Percentiles rank a stretch among this genome's conserved stretches.
These are phyloP conservation scores for Nicotiana rustica DNA, from an alignment of 305 asterid species.

Conservation along the genomic window DNA sequence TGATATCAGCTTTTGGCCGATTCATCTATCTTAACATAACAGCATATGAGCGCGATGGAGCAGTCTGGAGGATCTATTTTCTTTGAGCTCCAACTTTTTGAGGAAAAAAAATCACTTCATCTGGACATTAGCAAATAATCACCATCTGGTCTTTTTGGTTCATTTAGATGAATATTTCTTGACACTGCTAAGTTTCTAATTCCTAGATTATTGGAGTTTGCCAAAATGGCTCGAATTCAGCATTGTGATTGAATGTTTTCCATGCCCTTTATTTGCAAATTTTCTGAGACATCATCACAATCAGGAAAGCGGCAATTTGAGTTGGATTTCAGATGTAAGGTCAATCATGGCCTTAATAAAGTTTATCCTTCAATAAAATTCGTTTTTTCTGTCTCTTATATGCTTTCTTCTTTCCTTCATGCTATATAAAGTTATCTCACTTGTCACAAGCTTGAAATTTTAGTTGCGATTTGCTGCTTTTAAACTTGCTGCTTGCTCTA, in stretches of 20 bases:
- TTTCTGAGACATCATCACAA: background rate
- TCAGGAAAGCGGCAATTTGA: constrained; percentile 18
- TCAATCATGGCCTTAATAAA: background rate
- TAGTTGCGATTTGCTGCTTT: background rate
- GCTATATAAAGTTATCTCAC: background rate
- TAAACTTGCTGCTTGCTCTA: background rate
- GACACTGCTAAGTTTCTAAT: background rate
- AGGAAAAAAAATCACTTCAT: background rate
- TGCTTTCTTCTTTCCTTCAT: background rate
- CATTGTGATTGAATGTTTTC: background rate
- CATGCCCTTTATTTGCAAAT: background rate
- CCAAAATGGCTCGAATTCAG: background rate
- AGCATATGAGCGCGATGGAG: background rate
- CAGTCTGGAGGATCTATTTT: background rate
- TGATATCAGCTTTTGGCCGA: constrained; percentile 9
- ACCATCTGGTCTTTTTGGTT: background rate
- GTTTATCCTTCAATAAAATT: background rate
- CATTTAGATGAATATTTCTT: constrained; percentile 1
- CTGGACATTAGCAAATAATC: background rate
- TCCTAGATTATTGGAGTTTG: constrained; percentile 16
- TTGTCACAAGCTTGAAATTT: background rate
- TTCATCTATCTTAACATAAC: background rate
- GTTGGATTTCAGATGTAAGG: background rate
- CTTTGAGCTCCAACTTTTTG: background rate
- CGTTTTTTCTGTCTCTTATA: background rate